Evolutionary conservation across 805 yeast genomes (phyloP).

Genomic region (Wickerhamomyces rabaulensis): DNA sequence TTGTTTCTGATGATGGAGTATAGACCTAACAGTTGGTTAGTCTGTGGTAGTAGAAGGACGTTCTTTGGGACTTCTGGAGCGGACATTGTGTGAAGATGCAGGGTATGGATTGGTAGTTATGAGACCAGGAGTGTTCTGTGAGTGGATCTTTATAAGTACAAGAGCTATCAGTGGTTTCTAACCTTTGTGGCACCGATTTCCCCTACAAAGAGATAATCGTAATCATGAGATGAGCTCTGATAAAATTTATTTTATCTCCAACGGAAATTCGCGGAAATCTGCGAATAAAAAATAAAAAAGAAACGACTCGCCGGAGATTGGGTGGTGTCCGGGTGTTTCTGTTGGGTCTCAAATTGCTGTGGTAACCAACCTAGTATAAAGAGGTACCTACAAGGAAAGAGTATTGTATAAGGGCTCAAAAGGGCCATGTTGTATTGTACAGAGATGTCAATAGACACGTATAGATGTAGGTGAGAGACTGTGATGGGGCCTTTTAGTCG

Average conservation of each 20-base stretch:
- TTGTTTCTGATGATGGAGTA: slow-evolving; percentile 87
- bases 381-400: too few species aligned
- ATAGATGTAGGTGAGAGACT: neutral
- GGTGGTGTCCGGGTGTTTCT: neutral
- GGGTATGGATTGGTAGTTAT: neutral
- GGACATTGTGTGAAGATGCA: slow-evolving; percentile 3
- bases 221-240: neutral
- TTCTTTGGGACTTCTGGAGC: slow-evolving; percentile 30
- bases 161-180: neutral
- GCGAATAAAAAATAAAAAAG: neutral
- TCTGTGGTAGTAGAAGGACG: slow-evolving; percentile 73
- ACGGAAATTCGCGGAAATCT: neutral
- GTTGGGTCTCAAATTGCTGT: too few species aligned
- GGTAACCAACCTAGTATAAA: too few species aligned
- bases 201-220: neutral
- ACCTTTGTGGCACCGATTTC: neutral
- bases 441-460: neutral
- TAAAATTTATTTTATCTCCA: neutral
- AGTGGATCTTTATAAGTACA: neutral
- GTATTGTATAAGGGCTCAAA: too few species aligned
- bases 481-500: too few species aligned
- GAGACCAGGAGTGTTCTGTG: neutral
- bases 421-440: neutral
- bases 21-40: slow-evolving; percentile 83
- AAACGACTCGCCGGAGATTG: neutral